phyloP scores from a whole-genome alignment of 495 filamentous ascomycete genomes.

The Tuber melanosporum region DNA sequence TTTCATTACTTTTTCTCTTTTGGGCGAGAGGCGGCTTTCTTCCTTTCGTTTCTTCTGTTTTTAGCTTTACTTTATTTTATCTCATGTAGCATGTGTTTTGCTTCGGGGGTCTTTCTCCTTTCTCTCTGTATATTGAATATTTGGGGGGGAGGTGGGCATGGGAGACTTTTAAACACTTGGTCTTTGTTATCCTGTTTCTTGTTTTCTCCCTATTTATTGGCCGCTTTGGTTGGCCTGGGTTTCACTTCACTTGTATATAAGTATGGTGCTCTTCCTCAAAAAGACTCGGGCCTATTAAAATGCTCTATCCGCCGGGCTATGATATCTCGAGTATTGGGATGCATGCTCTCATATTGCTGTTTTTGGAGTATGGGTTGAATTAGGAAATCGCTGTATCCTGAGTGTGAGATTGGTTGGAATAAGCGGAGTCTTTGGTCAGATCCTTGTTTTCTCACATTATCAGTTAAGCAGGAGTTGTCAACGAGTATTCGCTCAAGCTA shows the following conservation, averaged over 20 bases:
- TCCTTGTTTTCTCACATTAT: neutral
- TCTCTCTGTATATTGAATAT: constrained; percentile 1
- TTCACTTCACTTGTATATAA: neutral
- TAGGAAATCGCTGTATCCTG: neutral
- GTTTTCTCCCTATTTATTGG: neutral
- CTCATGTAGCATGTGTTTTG: neutral
- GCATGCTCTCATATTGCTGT: neutral
- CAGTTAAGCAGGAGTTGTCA: neutral
- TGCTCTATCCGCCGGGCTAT: neutral
- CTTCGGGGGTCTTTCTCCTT: neutral
- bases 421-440: neutral
- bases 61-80: neutral
- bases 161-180: neutral
- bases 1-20: constrained; percentile 3
- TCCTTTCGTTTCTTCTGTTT: constrained; percentile 15
- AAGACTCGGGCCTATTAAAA: neutral
- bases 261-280: neutral
- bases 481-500: neutral
- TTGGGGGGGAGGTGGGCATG: neutral
- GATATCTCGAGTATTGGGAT: neutral
- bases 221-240: neutral
- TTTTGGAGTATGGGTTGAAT: neutral
- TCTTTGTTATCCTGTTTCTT: neutral
- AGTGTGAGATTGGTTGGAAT: neutral
- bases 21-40: constrained; percentile 4